These are phyloP conservation scores for Cornus florida DNA, from an alignment of 148 eudicot genomes.

Conservation along the genomic window DNA sequence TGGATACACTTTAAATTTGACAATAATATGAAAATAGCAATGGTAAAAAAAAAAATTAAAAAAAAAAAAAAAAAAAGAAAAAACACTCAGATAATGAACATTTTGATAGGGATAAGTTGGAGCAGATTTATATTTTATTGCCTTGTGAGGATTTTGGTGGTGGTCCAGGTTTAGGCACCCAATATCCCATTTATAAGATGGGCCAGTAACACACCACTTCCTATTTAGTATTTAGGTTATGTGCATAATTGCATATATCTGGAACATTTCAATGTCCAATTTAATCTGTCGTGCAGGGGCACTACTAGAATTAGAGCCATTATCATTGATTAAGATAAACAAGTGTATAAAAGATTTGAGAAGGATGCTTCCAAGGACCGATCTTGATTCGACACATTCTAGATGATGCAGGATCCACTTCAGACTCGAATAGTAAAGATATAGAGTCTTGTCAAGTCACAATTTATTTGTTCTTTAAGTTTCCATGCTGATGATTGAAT, in stretches of 20 bases:
- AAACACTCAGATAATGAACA: not conserved
- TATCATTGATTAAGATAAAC: no score
- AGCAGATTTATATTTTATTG: not conserved
- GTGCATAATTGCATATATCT: no score
- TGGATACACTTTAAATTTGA: not conserved
- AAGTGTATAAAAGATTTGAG: not conserved
- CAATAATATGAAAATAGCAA: not conserved
- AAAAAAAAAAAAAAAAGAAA: no score
- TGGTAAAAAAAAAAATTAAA: not conserved
- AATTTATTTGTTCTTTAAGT: no score
- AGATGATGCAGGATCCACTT: no score
- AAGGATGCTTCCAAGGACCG: no score
- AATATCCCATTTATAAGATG: not conserved
- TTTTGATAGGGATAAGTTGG: not conserved
- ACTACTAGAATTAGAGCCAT: not conserved
- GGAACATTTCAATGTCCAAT: not conserved
- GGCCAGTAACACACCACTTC: not conserved
- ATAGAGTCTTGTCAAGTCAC: not conserved
- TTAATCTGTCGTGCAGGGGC: not conserved
- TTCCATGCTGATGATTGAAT: no score
- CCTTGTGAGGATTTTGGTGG: not conserved
- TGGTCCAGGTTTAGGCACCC: not conserved
- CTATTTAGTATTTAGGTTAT: not conserved
- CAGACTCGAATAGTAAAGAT: no score
- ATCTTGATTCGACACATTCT: no score